phyloP scores from a whole-genome alignment of 192 early-diverging fungal genomes.

The Backusella sp. region DNA sequence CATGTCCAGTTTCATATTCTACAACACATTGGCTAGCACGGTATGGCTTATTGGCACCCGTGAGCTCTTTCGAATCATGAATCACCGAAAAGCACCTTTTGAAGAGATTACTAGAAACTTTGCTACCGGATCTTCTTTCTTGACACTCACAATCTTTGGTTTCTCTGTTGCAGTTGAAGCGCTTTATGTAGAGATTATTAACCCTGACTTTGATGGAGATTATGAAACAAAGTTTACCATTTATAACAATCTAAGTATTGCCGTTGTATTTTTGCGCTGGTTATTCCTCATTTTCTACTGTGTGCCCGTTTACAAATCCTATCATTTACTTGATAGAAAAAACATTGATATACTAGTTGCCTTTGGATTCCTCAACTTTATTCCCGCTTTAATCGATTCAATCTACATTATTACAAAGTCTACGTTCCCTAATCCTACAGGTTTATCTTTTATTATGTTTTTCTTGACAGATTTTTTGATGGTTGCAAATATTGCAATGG shows the following conservation, averaged over 20 bases:
- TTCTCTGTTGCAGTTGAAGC: neutral
- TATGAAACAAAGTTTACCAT: neutral
- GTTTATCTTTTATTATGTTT: neutral
- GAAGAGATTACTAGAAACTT: neutral
- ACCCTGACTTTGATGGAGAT: neutral
- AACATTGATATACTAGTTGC: neutral
- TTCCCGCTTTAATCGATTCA: neutral
- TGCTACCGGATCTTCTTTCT: neutral
- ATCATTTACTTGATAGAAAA: neutral
- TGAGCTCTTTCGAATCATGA: neutral
- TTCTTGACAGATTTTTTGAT: neutral
- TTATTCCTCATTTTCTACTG: neutral
- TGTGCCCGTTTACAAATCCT: neutral
- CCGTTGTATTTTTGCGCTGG: neutral
- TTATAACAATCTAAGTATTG: neutral
- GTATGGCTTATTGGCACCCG: neutral
- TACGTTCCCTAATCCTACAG: neutral
- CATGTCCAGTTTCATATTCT: neutral
- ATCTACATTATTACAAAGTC: neutral
- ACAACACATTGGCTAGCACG: neutral
- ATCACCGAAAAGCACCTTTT: neutral
- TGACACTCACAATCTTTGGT: neutral
- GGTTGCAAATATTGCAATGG: neutral
- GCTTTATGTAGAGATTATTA: neutral
- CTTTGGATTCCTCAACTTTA: neutral